Evolutionary conservation across 2,329 filamentous ascomycete genomes (phyloP).

Genomic region (Aureobasidium musti): DNA sequence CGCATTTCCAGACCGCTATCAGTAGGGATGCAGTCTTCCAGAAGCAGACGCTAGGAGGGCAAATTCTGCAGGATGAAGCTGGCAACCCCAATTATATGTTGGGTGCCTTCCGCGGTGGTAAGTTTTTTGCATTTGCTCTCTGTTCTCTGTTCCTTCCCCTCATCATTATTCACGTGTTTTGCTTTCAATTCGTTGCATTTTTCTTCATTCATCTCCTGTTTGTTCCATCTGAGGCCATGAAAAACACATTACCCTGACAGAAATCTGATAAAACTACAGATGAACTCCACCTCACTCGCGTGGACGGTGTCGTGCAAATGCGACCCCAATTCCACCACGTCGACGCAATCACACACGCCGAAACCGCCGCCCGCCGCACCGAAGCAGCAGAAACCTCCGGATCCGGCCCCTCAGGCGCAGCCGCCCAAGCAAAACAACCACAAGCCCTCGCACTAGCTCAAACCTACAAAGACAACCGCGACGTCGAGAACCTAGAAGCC

Average conservation of each 20-base stretch:
- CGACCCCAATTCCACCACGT: slow-evolving; percentile 91
- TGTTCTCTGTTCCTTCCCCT: not conserved
- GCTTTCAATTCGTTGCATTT: no score
- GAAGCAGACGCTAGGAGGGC: slow-evolving; percentile 82
- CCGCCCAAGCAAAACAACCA: slow-evolving; percentile 23
- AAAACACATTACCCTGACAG: not conserved
- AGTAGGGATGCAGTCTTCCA: slow-evolving; percentile 71
- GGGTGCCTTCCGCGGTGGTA: slow-evolving; percentile 73
- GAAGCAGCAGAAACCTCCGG: slow-evolving; percentile 50
- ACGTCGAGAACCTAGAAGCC: slow-evolving; percentile 62
- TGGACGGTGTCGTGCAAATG: slow-evolving; percentile 81
- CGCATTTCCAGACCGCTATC: slow-evolving; percentile 67
- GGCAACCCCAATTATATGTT: slow-evolving; percentile 81
- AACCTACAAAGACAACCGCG: slow-evolving; percentile 45
- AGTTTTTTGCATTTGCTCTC: not conserved
- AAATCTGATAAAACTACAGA: slow-evolving; percentile 46
- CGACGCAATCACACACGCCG: slow-evolving; percentile 71
- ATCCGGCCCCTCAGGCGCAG: slow-evolving; percentile 46
- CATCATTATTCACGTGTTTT: not conserved
- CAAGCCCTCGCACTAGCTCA: slow-evolving; percentile 35
- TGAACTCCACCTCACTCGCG: slow-evolving; percentile 81
- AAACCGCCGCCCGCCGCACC: slow-evolving; percentile 43
- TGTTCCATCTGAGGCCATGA: no score
- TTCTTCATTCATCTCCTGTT: not conserved
- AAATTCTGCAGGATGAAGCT: slow-evolving; percentile 68